Evolutionary conservation across 768 basidiomycete genomes (phyloP).

Genomic region (Suillus paluster): DNA sequence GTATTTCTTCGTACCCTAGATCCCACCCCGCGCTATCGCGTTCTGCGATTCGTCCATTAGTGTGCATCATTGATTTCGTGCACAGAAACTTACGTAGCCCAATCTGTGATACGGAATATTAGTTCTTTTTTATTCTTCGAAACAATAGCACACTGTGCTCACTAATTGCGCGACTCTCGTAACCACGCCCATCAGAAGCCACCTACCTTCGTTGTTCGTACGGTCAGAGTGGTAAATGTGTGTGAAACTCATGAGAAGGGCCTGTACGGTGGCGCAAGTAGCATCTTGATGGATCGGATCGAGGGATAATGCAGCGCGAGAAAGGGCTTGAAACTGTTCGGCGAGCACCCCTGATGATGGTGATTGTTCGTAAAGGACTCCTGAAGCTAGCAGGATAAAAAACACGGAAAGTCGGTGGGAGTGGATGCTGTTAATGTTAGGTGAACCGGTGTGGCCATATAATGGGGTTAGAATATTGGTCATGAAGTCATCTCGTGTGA

Average conservation of each 20-base stretch:
- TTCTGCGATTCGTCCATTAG: slow-evolving; percentile 37
- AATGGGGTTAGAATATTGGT: slow-evolving; percentile 44
- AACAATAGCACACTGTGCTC: slow-evolving; percentile 20
- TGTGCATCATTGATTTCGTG: not conserved
- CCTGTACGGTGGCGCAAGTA: slow-evolving; percentile 51
- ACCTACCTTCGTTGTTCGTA: slow-evolving; percentile 48
- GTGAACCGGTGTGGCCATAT: slow-evolving; percentile 40
- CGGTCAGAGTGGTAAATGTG: slow-evolving; percentile 49
- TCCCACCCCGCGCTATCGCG: slow-evolving; percentile 56
- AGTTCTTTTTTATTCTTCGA: slow-evolving; percentile 7
- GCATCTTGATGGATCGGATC: slow-evolving; percentile 49
- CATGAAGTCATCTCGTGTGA: slow-evolving; percentile 47
- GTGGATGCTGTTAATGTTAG: slow-evolving; percentile 41
- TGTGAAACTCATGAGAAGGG: slow-evolving; percentile 48
- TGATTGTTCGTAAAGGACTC: slow-evolving; percentile 47
- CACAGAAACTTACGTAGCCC: slow-evolving; percentile 49
- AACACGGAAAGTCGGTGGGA: slow-evolving; percentile 56
- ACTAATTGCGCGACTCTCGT: slow-evolving; percentile 50
- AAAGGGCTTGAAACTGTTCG: slow-evolving; percentile 51
- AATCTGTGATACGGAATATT: slow-evolving; percentile 41
- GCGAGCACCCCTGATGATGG: slow-evolving; percentile 36
- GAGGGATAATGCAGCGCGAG: slow-evolving; percentile 52
- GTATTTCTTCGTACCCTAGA: slow-evolving; percentile 47
- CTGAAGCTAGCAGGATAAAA: slow-evolving; percentile 55
- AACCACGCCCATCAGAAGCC: slow-evolving; percentile 52